These are phyloP conservation scores for Naganishia albida DNA, from an alignment of 1,284 basidiomycete genomes.

Conservation along the genomic window DNA sequence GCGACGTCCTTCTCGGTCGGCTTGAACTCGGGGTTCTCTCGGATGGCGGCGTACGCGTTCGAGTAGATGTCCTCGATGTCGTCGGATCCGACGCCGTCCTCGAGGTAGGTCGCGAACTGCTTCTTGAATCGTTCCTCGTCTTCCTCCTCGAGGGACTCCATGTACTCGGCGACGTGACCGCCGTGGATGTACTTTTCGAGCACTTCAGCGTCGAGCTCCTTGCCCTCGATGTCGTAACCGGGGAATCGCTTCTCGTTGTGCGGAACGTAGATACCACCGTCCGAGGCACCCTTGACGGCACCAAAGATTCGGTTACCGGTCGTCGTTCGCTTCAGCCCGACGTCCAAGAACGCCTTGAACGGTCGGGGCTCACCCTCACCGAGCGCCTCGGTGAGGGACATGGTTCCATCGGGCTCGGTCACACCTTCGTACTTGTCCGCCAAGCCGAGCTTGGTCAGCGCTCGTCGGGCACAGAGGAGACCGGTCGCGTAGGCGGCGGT, in stretches of 20 bases:
- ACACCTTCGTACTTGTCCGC: constrained; percentile 99
- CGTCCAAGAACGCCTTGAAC: constrained; percentile 98
- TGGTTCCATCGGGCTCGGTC: constrained; percentile 84
- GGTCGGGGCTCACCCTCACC: constrained; percentile 94
- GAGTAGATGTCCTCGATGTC: constrained; percentile 97
- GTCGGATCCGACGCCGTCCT: constrained; percentile 91
- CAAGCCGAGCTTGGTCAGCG: constrained; percentile 90
- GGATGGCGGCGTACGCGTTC: constrained; percentile 87
- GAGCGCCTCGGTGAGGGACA: constrained; percentile 73
- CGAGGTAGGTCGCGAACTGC: constrained; percentile 94
- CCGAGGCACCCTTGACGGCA: constrained; percentile 98
- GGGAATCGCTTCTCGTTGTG: constrained; percentile 99
- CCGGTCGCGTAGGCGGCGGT: constrained; percentile 98
- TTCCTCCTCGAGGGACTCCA: constrained; percentile 99
- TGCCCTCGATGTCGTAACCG: constrained; percentile 91
- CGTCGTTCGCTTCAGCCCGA: constrained; percentile 96
- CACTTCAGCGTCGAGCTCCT: constrained; percentile 90
- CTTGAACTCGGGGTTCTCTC: constrained; percentile 89
- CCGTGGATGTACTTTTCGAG: constrained; percentile 98
- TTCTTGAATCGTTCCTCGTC: constrained; percentile 99
- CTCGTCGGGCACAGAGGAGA: constrained; percentile 91
- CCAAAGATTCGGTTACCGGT: constrained; percentile 98
- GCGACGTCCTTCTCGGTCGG: constrained; percentile 80
- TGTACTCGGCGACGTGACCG: constrained; percentile 98
- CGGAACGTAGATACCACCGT: constrained; percentile 97